A percentile compares a stretch with the other conserved stretches of the same genome.
These are phyloP conservation scores for Starmerella kuoi DNA, from an alignment of 805 yeast genomes.

Conservation along the genomic window DNA sequence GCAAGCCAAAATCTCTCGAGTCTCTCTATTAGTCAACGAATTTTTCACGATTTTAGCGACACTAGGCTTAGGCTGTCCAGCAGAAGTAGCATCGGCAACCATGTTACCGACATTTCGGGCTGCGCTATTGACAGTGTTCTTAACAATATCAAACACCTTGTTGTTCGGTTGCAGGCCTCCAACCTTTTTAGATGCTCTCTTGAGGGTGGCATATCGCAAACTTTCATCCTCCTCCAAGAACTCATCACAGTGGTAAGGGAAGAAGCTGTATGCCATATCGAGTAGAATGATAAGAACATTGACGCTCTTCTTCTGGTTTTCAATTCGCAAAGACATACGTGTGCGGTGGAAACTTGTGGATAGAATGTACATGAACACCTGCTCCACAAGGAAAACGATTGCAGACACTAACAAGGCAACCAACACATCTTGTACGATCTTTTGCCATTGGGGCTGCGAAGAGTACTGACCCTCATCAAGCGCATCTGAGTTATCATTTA, in stretches of 20 bases:
- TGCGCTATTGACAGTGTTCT: constrained; percentile 25
- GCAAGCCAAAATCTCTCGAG: constrained; percentile 27
- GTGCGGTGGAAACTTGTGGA: constrained; percentile 33
- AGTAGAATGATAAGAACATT: constrained; percentile 26
- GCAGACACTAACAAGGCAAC: constrained; percentile 31
- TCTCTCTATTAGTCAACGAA: constrained; percentile 25
- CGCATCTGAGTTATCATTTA: constrained; percentile 25
- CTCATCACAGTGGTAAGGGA: constrained; percentile 29
- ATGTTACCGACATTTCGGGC: constrained; percentile 20
- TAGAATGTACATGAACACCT: constrained; percentile 29
- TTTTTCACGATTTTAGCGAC: constrained; percentile 26
- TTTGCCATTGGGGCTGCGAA: constrained; percentile 29
- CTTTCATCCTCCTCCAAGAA: constrained; percentile 29
- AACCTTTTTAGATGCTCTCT: constrained; percentile 15
- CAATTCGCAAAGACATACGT: constrained; percentile 31
- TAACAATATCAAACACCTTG: constrained; percentile 22
- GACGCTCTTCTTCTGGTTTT: constrained; percentile 28
- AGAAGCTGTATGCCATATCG: constrained; percentile 27
- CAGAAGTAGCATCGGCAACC: constrained; percentile 17
- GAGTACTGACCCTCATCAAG: constrained; percentile 1
- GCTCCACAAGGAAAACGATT: constrained; percentile 29
- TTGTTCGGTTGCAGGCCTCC: neutral
- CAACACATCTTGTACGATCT: constrained; percentile 27
- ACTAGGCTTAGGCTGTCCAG: constrained; percentile 10
- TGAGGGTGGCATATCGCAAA: constrained; percentile 23